Evolutionary conservation across 2,329 filamentous ascomycete genomes (phyloP), one percentile per base, ranked within the genome.

Genomic region (Graphilbum ipis-grandicollis): DNA sequence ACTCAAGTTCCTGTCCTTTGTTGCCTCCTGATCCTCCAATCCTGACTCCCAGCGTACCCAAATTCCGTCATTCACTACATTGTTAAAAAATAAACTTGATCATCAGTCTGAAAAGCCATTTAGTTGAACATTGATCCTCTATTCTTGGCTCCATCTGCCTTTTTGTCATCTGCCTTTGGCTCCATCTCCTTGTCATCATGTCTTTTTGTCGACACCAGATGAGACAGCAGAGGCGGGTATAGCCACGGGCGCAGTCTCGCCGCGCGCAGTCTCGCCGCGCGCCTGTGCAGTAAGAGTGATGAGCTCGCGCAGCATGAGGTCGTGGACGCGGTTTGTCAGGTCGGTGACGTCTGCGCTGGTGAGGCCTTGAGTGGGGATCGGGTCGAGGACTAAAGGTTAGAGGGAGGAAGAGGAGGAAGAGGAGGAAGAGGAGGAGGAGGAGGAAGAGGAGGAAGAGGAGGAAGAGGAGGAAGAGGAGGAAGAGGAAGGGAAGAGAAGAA

Each of bases 281-380:
- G 56, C 63, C 50, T 65, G 63, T 34, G 60, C 62, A 9, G 71
- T 69, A 18, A 78, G 56, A 23, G 51, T 49, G 15, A 71, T 44
- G 31, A 78, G 58, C 50, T 78, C 78, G 45, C 68, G 65, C 43
- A 86, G 66, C 84, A 93, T 93, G 36, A 74, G 56, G 17, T 84
- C 77, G 39, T 76, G 69, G 3, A 78, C 82, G 37, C 66, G 67
- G 38, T 66, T 63, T 35, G 77, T 68, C 32, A 93, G 61, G 41
- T 71, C 68, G 46, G 90, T 79, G 37, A 93, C 82, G 53, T 93
- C 84, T 36, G 75, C 74, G 19, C 78, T 42, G 15, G 71, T 81
- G 44, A 92, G 66, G 37, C 72, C 73, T 44, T 71, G 66, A 10
- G 85, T 94, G 34, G 73, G 65, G 43, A 94, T 85, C 2, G 85